These are phyloP conservation scores for Reutealis trisperma DNA, from an alignment of 345 rosid genomes.

Conservation along the genomic window DNA sequence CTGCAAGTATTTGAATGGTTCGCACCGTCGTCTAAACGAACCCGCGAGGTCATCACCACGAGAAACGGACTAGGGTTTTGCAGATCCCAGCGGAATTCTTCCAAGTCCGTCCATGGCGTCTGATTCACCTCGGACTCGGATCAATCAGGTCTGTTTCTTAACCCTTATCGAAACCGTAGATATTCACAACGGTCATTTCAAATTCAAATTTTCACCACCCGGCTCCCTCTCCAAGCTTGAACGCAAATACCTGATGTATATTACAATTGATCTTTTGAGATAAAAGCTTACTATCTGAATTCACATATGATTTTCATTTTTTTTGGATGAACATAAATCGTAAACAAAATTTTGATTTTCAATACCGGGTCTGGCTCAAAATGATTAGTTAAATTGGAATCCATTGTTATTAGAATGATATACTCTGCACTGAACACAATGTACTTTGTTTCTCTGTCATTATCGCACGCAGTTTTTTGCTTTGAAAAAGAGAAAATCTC, in stretches of 20 bases:
- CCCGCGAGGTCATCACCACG: background rate
- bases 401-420: background rate
- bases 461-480: constrained; percentile 56
- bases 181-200: background rate
- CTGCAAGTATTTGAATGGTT: constrained; percentile 11
- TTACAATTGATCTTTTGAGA: no score
- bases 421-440: background rate
- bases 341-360: background rate
- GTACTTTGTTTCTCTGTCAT: constrained; percentile 7
- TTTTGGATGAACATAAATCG: no score
- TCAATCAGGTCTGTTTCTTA: constrained; percentile 59
- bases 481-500: constrained; percentile 74
- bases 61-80: constrained; percentile 29
- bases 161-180: constrained; percentile 7
- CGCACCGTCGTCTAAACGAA: background rate
- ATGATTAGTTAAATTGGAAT: background rate
- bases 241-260: background rate
- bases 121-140: constrained; percentile 53
- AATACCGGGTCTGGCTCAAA: background rate
- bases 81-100: constrained; percentile 29
- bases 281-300: background rate
- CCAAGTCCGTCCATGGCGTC: constrained; percentile 56
- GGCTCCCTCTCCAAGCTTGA: background rate
- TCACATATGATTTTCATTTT: background rate
- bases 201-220: constrained; percentile 5